Evolutionary conservation across 352 stramenopile species (phyloP).

Genomic region (Saprolegnia diclina): DNA sequence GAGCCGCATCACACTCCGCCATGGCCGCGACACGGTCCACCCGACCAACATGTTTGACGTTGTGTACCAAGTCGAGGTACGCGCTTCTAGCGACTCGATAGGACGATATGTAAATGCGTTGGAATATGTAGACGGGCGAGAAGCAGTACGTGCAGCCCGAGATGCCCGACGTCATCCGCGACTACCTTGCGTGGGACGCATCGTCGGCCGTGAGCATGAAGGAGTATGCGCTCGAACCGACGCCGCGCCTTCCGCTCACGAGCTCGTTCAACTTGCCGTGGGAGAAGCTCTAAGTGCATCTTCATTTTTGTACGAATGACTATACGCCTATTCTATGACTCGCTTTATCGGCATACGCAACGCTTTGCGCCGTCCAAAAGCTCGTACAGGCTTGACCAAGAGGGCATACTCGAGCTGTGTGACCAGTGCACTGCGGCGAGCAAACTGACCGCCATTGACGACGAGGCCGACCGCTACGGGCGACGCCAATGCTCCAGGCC

Average conservation of each 20-base stretch:
- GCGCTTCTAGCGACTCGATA: no score
- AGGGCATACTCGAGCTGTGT: no score
- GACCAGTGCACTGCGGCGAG: no score
- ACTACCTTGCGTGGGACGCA: conserved; percentile 54
- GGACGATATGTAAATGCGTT: no score
- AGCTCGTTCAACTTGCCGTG: conserved; percentile 18
- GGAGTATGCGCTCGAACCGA: conserved; percentile 1
- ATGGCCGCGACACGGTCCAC: conserved; percentile 36
- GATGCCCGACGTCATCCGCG: conserved; percentile 46
- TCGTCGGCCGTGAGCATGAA: conserved; percentile 56
- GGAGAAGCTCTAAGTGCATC: not conserved
- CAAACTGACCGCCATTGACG: no score
- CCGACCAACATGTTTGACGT: conserved; percentile 7
- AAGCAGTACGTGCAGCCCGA: conserved; percentile 29
- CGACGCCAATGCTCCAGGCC: no score
- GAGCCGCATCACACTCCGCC: conserved; percentile 52
- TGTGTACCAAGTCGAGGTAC: not conserved
- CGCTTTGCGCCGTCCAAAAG: no score
- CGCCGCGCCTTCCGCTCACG: not conserved
- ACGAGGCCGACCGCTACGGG: no score
- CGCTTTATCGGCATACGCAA: no score
- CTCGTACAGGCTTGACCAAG: no score
- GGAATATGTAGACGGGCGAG: conserved; percentile 40
- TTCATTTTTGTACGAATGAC: conserved; percentile 1
- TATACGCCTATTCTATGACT: no score